These are phyloP conservation scores for Exophiala lecanii-corni DNA, from an alignment of 2,329 filamentous ascomycete species.

Conservation along the genomic window DNA sequence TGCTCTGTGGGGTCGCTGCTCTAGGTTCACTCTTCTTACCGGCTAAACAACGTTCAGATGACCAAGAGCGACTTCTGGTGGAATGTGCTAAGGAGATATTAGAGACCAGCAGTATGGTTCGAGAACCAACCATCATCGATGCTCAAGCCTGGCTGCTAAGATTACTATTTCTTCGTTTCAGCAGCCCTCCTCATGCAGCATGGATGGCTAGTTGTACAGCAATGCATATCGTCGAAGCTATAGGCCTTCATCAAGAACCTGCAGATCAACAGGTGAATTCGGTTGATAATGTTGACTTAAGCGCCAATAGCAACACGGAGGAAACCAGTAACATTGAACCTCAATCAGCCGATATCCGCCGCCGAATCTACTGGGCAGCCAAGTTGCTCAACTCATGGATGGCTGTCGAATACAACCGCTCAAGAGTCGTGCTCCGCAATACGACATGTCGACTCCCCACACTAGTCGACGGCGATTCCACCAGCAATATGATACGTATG, in stretches of 20 bases:
- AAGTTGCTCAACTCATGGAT: conserved; percentile 24
- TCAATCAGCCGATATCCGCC: background rate
- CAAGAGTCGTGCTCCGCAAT: background rate
- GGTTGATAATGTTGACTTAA: background rate
- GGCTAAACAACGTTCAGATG: conserved; percentile 37
- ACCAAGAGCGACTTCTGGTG: conserved; percentile 44
- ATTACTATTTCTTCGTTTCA: conserved; percentile 50
- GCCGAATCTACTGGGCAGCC: conserved; percentile 23
- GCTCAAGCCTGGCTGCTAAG: conserved; percentile 52
- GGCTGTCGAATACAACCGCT: conserved; percentile 22
- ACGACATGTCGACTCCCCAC: background rate
- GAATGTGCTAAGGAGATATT: conserved; percentile 45
- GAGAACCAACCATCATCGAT: conserved; percentile 34
- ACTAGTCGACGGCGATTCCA: background rate
- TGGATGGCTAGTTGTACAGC: conserved; percentile 56
- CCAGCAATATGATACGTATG: background rate
- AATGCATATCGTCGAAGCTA: conserved; percentile 56
- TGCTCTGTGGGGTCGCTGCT: conserved; percentile 54
- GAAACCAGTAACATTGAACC: background rate
- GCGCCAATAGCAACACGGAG: no score
- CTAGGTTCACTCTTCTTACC: conserved; percentile 48
- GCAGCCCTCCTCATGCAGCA: conserved; percentile 49
- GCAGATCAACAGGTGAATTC: background rate
- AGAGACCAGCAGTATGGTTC: conserved; percentile 35
- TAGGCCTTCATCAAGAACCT: conserved; percentile 43